Evolutionary conservation across 1,139 yeast species (phyloP), one percentile per base, ranked within the genome.

Genomic region (Nakaseomyces kungkrabaensis): DNA sequence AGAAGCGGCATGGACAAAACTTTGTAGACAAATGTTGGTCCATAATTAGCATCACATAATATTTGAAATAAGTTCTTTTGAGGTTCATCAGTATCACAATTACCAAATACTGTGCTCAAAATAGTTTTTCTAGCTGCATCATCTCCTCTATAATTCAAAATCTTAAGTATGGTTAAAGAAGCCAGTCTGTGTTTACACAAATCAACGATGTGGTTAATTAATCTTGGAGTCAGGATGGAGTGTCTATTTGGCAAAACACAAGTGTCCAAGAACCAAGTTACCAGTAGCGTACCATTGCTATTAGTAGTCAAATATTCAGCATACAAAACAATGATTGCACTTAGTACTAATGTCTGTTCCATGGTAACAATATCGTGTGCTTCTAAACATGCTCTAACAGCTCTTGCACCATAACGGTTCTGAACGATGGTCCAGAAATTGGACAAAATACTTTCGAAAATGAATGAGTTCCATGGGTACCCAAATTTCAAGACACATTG

Each of bases 181-280:
- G 96, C 97, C 55, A 90, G 72, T 66, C 89, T 90, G 59, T 92
- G 95, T 43, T 88, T 80, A 62, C 96, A 84, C 52, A 87, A 72
- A 43, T 73, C 75, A 9, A 74, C 80, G 59, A 89, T 72, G 59
- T 80, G 74, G 3, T 88, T 82, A 47, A 81, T 65, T 51, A 88
- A 71, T 59, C 77, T 76, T 36, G 79, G 76, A 0, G 85, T 81
- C 37, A 82, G 61, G 32, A 79, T 68, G 24, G 69, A 61, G 62
- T 79, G 81, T 49, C 84, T 73, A 56, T 81, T 79, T 47, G 77
- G 74, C 51, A 83, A 73, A 37, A 76, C 75, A 61, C 90, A 90
- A 1, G 96, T 87, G 64, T 92, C 98, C 65, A 92, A 75, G 60
- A 85, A 85, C 98, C 98, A 92, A 2, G 97, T 89, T 51, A 92